phyloP scores from a whole-genome alignment of 2,329 filamentous ascomycete species.

The Fusarium stilboides region DNA sequence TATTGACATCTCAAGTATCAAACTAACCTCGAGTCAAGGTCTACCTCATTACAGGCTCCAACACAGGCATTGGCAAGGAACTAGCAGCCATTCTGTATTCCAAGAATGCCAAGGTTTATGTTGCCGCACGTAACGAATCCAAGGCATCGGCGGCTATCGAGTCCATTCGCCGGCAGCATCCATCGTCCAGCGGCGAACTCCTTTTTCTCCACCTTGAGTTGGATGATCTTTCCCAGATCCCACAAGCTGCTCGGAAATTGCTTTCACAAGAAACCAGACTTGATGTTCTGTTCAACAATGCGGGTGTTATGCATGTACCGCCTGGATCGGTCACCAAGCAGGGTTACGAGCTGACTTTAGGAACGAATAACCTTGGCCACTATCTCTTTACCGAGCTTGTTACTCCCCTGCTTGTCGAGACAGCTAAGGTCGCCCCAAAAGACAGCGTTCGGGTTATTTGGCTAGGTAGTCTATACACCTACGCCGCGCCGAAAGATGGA shows the following conservation, averaged over 20 bases:
- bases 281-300: slow-evolving; percentile 61
- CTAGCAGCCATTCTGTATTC: slow-evolving; percentile 66
- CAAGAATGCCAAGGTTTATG: slow-evolving; percentile 66
- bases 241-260: slow-evolving; percentile 56
- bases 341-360: slow-evolving; percentile 59
- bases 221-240: slow-evolving; percentile 58
- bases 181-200: slow-evolving; percentile 54
- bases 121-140: slow-evolving; percentile 61
- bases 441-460: slow-evolving; percentile 51
- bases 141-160: slow-evolving; percentile 61
- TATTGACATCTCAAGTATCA: neutral
- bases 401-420: slow-evolving; percentile 43
- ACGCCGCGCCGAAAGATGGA: slow-evolving; percentile 3
- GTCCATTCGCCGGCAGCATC: slow-evolving; percentile 55
- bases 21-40: slow-evolving; percentile 51
- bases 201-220: slow-evolving; percentile 58
- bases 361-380: slow-evolving; percentile 57
- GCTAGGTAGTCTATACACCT: slow-evolving; percentile 39
- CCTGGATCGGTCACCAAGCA: slow-evolving; percentile 56
- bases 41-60: slow-evolving; percentile 64
- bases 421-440: slow-evolving; percentile 50
- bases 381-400: slow-evolving; percentile 57
- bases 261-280: slow-evolving; percentile 55
- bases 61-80: slow-evolving; percentile 63
- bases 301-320: slow-evolving; percentile 58